phyloP scores from a whole-genome alignment of 306 rosid genomes.

The Castanospermum australe region DNA sequence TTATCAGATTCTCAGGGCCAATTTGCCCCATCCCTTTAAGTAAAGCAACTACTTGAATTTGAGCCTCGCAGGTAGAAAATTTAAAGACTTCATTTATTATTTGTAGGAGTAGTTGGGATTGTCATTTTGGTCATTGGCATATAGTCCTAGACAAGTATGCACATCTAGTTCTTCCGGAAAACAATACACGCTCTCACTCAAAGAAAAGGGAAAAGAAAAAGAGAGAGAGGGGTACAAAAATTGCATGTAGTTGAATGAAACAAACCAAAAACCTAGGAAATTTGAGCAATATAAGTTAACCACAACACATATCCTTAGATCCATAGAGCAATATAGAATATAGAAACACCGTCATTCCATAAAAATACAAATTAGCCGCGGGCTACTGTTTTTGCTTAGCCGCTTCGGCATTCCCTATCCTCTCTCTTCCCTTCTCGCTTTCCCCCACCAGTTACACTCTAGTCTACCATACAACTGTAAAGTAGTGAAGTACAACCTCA shows the following conservation, averaged over 20 bases:
- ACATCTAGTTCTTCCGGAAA: not conserved
- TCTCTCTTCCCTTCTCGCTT: not conserved
- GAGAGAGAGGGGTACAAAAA: not conserved
- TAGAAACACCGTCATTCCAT: not conserved
- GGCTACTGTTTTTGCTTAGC: conserved; percentile 57
- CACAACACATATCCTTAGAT: conserved; percentile 20
- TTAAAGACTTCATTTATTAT: not conserved
- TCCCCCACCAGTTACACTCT: not conserved
- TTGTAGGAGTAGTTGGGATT: not conserved
- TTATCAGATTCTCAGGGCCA: not conserved
- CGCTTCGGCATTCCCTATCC: conserved; percentile 57
- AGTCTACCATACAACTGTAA: not conserved
- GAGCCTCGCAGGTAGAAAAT: not conserved
- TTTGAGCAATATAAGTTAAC: not conserved
- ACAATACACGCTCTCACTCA: not conserved
- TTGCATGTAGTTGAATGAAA: not conserved
- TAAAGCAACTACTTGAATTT: not conserved
- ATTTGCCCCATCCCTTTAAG: not conserved
- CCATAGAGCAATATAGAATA: not conserved
- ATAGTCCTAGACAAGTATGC: not conserved
- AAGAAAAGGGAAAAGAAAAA: not conserved
- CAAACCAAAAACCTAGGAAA: not conserved
- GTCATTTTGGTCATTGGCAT: not conserved
- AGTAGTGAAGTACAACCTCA: not conserved
- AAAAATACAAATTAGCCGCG: conserved; percentile 49